Conservation (phyloP, 2,329 filamentous ascomycete species). For the Seiridium cupressi region DNA sequence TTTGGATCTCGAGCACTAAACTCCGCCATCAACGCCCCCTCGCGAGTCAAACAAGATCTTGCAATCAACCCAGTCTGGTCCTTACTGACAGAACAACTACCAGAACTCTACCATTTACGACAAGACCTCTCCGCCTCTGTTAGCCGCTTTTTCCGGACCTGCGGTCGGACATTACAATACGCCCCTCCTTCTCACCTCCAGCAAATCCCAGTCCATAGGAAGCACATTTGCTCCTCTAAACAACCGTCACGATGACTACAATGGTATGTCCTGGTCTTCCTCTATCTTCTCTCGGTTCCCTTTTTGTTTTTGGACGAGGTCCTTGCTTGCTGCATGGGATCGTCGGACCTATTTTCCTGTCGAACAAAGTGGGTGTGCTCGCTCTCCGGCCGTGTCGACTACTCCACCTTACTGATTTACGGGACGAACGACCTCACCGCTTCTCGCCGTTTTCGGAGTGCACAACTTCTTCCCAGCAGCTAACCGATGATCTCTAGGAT, state of each 20-base stretch:
- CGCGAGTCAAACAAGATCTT: not conserved
- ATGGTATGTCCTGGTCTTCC: slow-evolving; percentile 25
- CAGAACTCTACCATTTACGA: not conserved
- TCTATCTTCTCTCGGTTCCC: not conserved
- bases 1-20: not conserved
- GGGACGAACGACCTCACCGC: not conserved
- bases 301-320: not conserved
- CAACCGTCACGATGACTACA: slow-evolving; percentile 29
- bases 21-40: not conserved
- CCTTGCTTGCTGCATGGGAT: not conserved
- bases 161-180: not conserved
- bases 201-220: not conserved
- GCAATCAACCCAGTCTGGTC: not conserved
- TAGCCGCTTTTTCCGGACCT: no score
- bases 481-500: slow-evolving; percentile 59
- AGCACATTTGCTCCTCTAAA: slow-evolving; percentile 11
- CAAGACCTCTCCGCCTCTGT: not conserved
- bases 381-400: not conserved
- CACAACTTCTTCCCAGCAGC: not conserved
- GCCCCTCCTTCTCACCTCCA: no score
- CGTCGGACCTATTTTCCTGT: no score
- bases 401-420: not conserved
- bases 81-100: not conserved
- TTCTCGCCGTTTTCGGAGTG: not conserved
- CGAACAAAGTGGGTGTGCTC: no score